Base-by-base conservation (phyloP, 2,329 filamentous ascomycete genomes). In the Pseudopyrenochaeta lycopersici region DNA sequence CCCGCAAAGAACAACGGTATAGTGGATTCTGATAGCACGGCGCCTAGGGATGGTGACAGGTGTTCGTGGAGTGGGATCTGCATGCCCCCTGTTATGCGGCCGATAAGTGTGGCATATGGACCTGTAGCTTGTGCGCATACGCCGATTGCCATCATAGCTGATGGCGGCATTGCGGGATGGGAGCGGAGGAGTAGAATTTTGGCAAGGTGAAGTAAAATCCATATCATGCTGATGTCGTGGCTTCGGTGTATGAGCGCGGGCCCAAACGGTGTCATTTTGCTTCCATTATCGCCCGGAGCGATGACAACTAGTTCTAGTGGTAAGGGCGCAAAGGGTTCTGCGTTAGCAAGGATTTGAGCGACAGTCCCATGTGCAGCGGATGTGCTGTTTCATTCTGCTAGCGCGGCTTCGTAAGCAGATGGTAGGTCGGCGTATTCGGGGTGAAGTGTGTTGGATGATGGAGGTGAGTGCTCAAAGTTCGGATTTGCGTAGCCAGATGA, bases 101-200 rank as follows among this genome's bases (percentile, higher is more conserved):
- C 93, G 53, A 97, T 87, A 59, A 88, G 83, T 56, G 87, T 87
- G 1, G 92, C 90, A 74, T 87, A 90, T 0, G 78, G 78, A 2
- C 83, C 85, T 1, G 94, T 97, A 43, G 90, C 85, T 12, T 80
- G 80, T 0, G 92, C 91, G 9, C 90, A 87, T 59, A 96, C 83
- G 7, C 89, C 90, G 0, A 92, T 91, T 2, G 95, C 92, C 66
- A 92, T 85, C 86, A 96, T 92, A 30, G 92, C 90, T 7, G 93
- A 88, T 0, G 94, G 92, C 0, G 93, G 94, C 92, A 97, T 97
- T 21, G 85, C 85, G 0, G 95, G 95, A 63, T 97, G 93, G 1
- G 88, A 83, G 30, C 95, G 85, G 54, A 94, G 82, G n/a, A 95
- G 83, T 48, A 93, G 83, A 52, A 98, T 94, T 41, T 92, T 83